phyloP scores from a whole-genome alignment of 1,139 yeast species.

The Geotrichum armillariae region DNA sequence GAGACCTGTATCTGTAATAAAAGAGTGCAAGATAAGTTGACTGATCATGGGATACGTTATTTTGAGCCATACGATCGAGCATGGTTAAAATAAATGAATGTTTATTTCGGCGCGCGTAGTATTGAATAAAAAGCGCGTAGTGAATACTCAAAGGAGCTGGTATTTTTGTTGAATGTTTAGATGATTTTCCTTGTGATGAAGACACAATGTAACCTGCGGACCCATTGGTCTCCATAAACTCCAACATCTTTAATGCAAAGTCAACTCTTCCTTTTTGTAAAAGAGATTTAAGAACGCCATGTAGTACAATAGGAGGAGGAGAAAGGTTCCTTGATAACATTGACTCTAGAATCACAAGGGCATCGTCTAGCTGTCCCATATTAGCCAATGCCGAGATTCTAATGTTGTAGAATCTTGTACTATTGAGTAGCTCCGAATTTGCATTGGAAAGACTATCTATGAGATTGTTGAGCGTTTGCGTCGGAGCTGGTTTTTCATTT shows the following conservation, averaged over 20 bases:
- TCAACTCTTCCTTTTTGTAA: slow-evolving; percentile 25
- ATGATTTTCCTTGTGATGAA: neutral
- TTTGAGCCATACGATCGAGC: slow-evolving; percentile 26
- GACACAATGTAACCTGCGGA: neutral
- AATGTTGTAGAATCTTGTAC: slow-evolving; percentile 29
- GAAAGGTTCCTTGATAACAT: slow-evolving; percentile 29
- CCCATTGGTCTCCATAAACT: slow-evolving; percentile 25
- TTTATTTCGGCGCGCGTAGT: slow-evolving; percentile 29
- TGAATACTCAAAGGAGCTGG: slow-evolving; percentile 27
- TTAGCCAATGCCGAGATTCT: slow-evolving; percentile 35
- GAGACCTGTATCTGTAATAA: slow-evolving; percentile 28
- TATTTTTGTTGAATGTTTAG: slow-evolving; percentile 9
- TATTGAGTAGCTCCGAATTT: slow-evolving; percentile 30
- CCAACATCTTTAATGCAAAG: slow-evolving; percentile 27
- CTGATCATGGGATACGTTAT: slow-evolving; percentile 23
- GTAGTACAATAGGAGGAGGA: slow-evolving; percentile 26
- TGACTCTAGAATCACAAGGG: slow-evolving; percentile 31
- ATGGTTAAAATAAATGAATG: slow-evolving; percentile 25
- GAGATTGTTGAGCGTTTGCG: slow-evolving; percentile 3
- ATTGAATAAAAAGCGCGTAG: slow-evolving; percentile 31
- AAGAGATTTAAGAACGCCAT: slow-evolving; percentile 29
- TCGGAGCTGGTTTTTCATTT: neutral
- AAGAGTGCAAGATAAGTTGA: slow-evolving; percentile 28
- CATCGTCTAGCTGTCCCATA: slow-evolving; percentile 28
- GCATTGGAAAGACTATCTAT: slow-evolving; percentile 14